Percentiles rank a stretch among this genome's conserved stretches.
phyloP scores from a whole-genome alignment of 2,329 filamentous ascomycete genomes.

The Cryphonectria naterciae region DNA sequence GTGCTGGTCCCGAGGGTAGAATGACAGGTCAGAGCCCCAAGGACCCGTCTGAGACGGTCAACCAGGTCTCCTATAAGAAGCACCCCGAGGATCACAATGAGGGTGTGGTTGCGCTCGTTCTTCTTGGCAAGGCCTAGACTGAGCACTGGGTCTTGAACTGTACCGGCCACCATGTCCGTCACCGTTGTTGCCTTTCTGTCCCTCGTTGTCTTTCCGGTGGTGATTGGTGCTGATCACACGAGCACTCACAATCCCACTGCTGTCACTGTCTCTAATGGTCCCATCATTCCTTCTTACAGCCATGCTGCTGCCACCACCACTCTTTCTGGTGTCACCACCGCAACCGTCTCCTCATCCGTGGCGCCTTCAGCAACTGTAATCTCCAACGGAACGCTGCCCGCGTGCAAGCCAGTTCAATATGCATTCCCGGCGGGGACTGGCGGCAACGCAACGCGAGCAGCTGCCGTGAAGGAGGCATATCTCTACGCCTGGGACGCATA shows the following conservation, averaged over 20 bases:
- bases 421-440: slow-evolving; percentile 15
- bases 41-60: not conserved
- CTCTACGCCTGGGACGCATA: slow-evolving; percentile 22
- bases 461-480: slow-evolving; percentile 21
- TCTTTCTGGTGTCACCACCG: slow-evolving; percentile 17
- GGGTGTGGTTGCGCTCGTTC: not conserved
- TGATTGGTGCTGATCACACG: slow-evolving; percentile 6
- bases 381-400: slow-evolving; percentile 12
- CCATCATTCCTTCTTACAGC: slow-evolving; percentile 18
- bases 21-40: not conserved
- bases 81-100: not conserved
- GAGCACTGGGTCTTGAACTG: not conserved
- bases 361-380: slow-evolving; percentile 15
- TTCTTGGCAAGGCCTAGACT: slow-evolving; percentile 4
- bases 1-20: not conserved
- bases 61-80: slow-evolving; percentile 13
- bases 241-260: slow-evolving; percentile 8
- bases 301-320: slow-evolving; percentile 16
- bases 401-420: slow-evolving; percentile 19
- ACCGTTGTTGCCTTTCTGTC: slow-evolving; percentile 8
- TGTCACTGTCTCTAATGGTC: slow-evolving; percentile 14
- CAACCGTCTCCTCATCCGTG: slow-evolving; percentile 7
- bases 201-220: not conserved
- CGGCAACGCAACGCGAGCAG: slow-evolving; percentile 19
- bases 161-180: not conserved